Base-by-base conservation (phyloP, 192 early-diverging fungal genomes). In the Lobosporangium transversale region DNA sequence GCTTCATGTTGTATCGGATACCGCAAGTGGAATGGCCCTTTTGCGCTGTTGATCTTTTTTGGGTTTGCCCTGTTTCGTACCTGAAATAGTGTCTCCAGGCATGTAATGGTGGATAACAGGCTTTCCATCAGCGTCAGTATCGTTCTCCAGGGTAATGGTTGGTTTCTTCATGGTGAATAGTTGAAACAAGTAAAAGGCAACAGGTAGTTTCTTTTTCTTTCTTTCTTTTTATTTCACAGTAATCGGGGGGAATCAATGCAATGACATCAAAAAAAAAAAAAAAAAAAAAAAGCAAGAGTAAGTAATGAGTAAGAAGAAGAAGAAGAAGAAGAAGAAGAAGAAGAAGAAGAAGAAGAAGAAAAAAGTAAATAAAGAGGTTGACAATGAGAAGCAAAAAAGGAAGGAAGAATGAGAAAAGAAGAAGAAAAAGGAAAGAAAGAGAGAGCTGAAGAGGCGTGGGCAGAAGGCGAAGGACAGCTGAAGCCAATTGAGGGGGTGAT, bases 101-200 rank as follows among this genome's bases (percentile, higher is more conserved):
- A 66, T 48, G 18, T 55, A 66, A 11, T 37, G n/a, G n/a, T 21
- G 50, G n/a, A 35, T 31, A 15, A 23, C 2, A 37, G 33, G 0
- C 6, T 26, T 44, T 53, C 10, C 51, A 12, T 40, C 8, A 23
- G n/a, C 6, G 26, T 29, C 33, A n/a, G 43, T 20, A 26, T 69
- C 58, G 2, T 69, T 51, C 12, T 36, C n/a, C 0, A 70, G 53
- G 20, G 42, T 35, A 26, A 70, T 61, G 12, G 35, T 23, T 4
- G 62, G 53, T 42, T 70, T 70, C 31, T 70, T 70, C 68, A 70
- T 70, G 2, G 21, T 3, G 12, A 45, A 15, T 23, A 5, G 21
- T n/a, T n/a, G n/a, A n/a, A n/a, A n/a, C n/a, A n/a, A n/a, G n/a
- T n/a, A n/a, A n/a, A n/a, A n/a, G n/a, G n/a, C n/a, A n/a, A n/a